Conservation (phyloP, 495 filamentous ascomycete genomes). For the Halenospora varia region DNA sequence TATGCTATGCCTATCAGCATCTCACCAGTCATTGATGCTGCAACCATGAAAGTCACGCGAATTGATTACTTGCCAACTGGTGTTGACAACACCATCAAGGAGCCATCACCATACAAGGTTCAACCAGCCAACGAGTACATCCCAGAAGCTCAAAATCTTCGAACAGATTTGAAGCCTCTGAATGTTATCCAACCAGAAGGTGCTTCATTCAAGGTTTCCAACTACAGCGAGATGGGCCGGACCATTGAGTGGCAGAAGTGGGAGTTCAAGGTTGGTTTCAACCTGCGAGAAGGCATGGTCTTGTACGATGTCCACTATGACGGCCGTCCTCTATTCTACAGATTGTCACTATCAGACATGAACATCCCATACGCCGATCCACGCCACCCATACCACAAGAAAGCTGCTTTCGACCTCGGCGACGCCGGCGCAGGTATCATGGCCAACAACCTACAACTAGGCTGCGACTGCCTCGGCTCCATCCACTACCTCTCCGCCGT, state of each 20-base stretch:
- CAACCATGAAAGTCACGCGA: slow-evolving; percentile 59
- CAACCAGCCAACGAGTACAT: slow-evolving; percentile 67
- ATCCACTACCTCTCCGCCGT: slow-evolving; percentile 62
- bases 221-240: slow-evolving; percentile 43
- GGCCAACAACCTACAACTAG: slow-evolving; percentile 63
- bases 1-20: slow-evolving; percentile 77
- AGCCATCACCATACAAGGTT: slow-evolving; percentile 49
- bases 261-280: slow-evolving; percentile 63
- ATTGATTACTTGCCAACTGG: slow-evolving; percentile 59
- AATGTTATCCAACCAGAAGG: slow-evolving; percentile 76
- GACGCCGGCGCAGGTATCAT: slow-evolving; percentile 62
- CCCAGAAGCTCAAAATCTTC: slow-evolving; percentile 61
- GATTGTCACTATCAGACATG: slow-evolving; percentile 71
- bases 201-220: slow-evolving; percentile 58
- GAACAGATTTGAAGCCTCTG: slow-evolving; percentile 68
- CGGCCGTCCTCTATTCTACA: slow-evolving; percentile 62
- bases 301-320: slow-evolving; percentile 66
- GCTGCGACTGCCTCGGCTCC: slow-evolving; percentile 65
- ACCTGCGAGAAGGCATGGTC: slow-evolving; percentile 59
- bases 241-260: slow-evolving; percentile 64
- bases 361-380: slow-evolving; percentile 65
- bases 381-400: slow-evolving; percentile 61
- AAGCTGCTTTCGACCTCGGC: slow-evolving; percentile 68
- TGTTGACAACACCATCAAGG: slow-evolving; percentile 52
- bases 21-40: slow-evolving; percentile 69